Conservation (phyloP, 495 filamentous ascomycete genomes). For the Penicillium paradoxum region DNA sequence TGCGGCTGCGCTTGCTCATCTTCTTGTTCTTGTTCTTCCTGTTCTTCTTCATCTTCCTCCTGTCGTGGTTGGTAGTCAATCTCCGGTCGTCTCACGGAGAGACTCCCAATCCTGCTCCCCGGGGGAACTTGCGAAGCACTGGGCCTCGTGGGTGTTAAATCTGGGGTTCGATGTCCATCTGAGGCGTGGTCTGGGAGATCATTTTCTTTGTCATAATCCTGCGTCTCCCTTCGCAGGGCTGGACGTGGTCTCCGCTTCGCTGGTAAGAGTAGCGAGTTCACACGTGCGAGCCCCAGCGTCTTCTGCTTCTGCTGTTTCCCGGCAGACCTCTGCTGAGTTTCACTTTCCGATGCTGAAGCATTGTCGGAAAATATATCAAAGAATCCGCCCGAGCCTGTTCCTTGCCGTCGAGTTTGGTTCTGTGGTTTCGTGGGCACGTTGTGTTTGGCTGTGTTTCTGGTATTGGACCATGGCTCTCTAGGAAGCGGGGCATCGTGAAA, state of each 20-base stretch:
- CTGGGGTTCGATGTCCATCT: slow-evolving; percentile 6
- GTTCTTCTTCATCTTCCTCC: too few relatives aligned
- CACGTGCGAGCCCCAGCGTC: slow-evolving; percentile 27
- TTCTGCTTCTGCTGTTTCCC: slow-evolving; percentile 21
- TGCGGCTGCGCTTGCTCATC: slow-evolving; percentile 18
- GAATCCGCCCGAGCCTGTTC: slow-evolving; percentile 12
- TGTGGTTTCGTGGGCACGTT: background rate
- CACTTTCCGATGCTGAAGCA: slow-evolving; percentile 18
- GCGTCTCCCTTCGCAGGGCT: slow-evolving; percentile 25
- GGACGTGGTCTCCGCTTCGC: slow-evolving; percentile 19
- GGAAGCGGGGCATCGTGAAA: background rate
- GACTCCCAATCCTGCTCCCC: slow-evolving; percentile 10
- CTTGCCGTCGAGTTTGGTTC: slow-evolving; percentile 9
- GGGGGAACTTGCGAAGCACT: slow-evolving; percentile 9
- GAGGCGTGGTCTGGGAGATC: slow-evolving; percentile 27
- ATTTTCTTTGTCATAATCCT: slow-evolving; percentile 44
- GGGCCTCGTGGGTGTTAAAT: slow-evolving; percentile 12
- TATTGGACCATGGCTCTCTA: background rate
- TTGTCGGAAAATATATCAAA: slow-evolving; percentile 37
- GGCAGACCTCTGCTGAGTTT: slow-evolving; percentile 2
- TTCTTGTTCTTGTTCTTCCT: too few relatives aligned
- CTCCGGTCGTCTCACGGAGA: slow-evolving; percentile 13
- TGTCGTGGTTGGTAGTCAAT: slow-evolving; percentile 4
- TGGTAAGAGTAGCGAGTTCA: slow-evolving; percentile 36
- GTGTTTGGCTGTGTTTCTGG: background rate